A percentile compares a stretch with the other conserved stretches of the same genome.
These are phyloP conservation scores for Suillus weaverae DNA, from an alignment of 768 basidiomycete genomes.

Conservation along the genomic window DNA sequence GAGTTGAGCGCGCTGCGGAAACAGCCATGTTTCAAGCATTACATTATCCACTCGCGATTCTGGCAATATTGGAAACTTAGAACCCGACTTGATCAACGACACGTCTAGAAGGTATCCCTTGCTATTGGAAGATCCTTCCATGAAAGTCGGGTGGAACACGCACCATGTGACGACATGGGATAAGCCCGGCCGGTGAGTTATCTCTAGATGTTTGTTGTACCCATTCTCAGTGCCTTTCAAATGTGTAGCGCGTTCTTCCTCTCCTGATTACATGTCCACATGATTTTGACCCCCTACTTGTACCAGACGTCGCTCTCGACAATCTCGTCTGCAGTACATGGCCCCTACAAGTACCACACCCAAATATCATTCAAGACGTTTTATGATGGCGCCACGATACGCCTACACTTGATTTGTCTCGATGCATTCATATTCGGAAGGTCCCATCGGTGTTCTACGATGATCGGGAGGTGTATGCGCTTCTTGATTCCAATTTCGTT, in stretches of 20 bases:
- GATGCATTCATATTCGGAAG: constrained; percentile 20
- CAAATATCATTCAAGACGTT: neutral
- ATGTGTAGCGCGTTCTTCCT: constrained; percentile 13
- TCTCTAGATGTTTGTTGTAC: neutral
- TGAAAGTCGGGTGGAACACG: constrained; percentile 15
- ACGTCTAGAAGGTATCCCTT: neutral
- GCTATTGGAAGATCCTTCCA: constrained; percentile 13
- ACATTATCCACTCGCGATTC: no score
- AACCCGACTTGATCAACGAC: neutral
- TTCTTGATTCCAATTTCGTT: constrained; percentile 44
- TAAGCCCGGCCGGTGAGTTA: constrained; percentile 19
- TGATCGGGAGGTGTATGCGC: constrained; percentile 26
- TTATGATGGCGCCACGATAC: neutral
- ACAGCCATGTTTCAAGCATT: no score
- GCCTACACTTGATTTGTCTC: neutral
- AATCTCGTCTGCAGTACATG: constrained; percentile 21
- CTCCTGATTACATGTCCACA: constrained; percentile 20
- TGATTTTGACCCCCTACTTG: constrained; percentile 9
- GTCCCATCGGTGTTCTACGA: constrained; percentile 10
- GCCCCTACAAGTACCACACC: neutral
- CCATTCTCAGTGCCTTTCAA: neutral
- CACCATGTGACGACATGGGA: constrained; percentile 27
- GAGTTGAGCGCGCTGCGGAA: no score
- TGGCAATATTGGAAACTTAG: neutral
- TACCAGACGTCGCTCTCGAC: constrained; percentile 13